Evolutionary conservation across 352 stramenopile species (phyloP), one percentile per base, ranked within the genome.

Genomic region (Pythium vanterpoolii): DNA sequence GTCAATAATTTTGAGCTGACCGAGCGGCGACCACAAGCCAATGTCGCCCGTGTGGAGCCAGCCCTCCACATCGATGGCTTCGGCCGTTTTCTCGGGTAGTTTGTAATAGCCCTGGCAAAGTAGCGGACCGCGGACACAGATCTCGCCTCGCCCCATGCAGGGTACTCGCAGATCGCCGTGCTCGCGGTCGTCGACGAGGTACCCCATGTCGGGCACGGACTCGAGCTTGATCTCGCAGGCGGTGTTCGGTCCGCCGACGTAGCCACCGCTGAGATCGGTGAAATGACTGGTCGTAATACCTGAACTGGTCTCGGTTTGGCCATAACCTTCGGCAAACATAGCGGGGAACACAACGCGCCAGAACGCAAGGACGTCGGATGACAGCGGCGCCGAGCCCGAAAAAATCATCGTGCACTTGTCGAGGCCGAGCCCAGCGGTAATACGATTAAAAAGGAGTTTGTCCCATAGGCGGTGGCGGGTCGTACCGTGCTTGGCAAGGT

Each of bases 41-140:
- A 99, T 87, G 54, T 99, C 97, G 47, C 97, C 96, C 2, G 96
- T 99, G 72, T 98, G 94, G 55, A 99, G 97, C 89, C 91, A 99
- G 8, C 95, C 96, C 8, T 89, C 88, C 23, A 63, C 68, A 59
- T 98, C 94, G 40, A 99, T 76, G 13, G 84, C 91, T 64, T 98
- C 91, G 1, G 68, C 62, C 0, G 95, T 99, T 44, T 96, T 96
- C 48, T 97, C 89, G 1, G 85, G 79, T 64, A 98, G 88, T 55
- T 98, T 98, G 74, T 95, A 98, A 74, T 99, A 99, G 2, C 96
- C 95, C 43, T 73, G 73, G 46, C 96, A 95, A 26, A 98, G 64
- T 56, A 92, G 81, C 1, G 76, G 72, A 4, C 94, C 95, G 23
- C 83, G 91, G 10, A 89, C 60, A 61, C 75, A 89, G 21, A 91